Evolutionary conservation across 2,329 filamentous ascomycete genomes (phyloP), one percentile per base, ranked within the genome.

Genomic region (Colletotrichum acutatum): DNA sequence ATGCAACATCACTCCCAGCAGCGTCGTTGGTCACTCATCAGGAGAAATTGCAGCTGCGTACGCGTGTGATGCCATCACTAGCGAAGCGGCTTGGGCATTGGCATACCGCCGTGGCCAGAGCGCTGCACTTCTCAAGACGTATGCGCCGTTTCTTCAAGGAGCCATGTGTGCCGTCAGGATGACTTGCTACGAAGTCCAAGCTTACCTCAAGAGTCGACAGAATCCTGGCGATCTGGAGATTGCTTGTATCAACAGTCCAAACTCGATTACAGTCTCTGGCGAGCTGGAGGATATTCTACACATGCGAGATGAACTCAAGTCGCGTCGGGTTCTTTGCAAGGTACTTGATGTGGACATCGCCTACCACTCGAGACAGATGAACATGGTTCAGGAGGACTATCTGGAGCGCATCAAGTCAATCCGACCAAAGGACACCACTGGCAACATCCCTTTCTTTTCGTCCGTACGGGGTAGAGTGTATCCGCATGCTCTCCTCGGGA

Each of bases 11-110:
- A 62, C 57, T 1, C 82, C 84, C 2, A 73, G 71, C 6, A 76
- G 79, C 22, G 83, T 85, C 4, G 78, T 86, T 8, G 85, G 85
- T 0, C 85, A 87, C 73, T 86, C 85, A 0, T 86, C 85, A 0
- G 85, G 85, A 2, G 85, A 87, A 66, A 83, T 87, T 37, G 85
- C 84, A 0, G 85, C 85, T 7, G 84, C 85, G 0, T 85, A 83
- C 66, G 83, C 85, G 9, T 78, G 78, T 0, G 82, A 80, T 0
- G 78, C 79, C 19, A 77, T 87, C 24, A 78, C 80, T 2, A 77
- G 78, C 24, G 76, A 83, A 60, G 77, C 78, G 6, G 85, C 85
- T 5, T 86, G 84, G 83, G 77, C 81, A 58, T 79, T 85, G 37
- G 82, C 85, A 3, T 86, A 84, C 71, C 79, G 82, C 26, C 83